Evolutionary conservation across 2,329 filamentous ascomycete species (phyloP).

Genomic region (Camillea tinctor): DNA sequence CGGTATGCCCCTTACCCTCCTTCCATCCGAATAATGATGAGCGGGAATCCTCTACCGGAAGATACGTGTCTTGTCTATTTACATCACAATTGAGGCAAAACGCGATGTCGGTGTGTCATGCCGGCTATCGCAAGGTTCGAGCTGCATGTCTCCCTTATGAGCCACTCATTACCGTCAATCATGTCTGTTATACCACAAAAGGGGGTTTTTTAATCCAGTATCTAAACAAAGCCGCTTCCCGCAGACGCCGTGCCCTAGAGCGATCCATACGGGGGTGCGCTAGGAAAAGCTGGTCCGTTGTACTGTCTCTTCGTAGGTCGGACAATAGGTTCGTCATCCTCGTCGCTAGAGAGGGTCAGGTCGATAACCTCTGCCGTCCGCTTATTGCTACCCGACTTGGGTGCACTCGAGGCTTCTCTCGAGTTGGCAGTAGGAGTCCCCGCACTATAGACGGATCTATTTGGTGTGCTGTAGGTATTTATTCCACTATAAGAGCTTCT

Average conservation of each 20-base stretch:
- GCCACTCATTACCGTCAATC: neutral
- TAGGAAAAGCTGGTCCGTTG: conserved; percentile 8
- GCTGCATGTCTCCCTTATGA: neutral
- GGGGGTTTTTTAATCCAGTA: neutral
- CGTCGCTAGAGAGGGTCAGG: conserved; percentile 57
- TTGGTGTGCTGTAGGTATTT: conserved; percentile 21
- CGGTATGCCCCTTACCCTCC: neutral
- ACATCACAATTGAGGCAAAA: too few relatives aligned
- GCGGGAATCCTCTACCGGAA: too few relatives aligned
- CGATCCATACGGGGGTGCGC: conserved; percentile 9
- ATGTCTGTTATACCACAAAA: neutral
- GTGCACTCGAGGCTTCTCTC: conserved; percentile 36
- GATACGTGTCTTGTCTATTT: too few relatives aligned
- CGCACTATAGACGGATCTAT: conserved; percentile 15
- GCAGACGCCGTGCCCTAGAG: conserved; percentile 10
- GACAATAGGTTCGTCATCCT: conserved; percentile 42
- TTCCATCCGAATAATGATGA: too few relatives aligned
- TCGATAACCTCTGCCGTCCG: conserved; percentile 55
- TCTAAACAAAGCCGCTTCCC: neutral
- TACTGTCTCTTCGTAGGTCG: conserved; percentile 50
- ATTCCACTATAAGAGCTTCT: conserved; percentile 28
- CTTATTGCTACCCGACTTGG: conserved; percentile 34
- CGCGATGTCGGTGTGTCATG: too few relatives aligned
- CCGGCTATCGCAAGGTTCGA: too few relatives aligned
- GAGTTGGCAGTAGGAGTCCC: conserved; percentile 20